Conservation (phyloP, 1,284 basidiomycete genomes). For the Tilletia indica region DNA sequence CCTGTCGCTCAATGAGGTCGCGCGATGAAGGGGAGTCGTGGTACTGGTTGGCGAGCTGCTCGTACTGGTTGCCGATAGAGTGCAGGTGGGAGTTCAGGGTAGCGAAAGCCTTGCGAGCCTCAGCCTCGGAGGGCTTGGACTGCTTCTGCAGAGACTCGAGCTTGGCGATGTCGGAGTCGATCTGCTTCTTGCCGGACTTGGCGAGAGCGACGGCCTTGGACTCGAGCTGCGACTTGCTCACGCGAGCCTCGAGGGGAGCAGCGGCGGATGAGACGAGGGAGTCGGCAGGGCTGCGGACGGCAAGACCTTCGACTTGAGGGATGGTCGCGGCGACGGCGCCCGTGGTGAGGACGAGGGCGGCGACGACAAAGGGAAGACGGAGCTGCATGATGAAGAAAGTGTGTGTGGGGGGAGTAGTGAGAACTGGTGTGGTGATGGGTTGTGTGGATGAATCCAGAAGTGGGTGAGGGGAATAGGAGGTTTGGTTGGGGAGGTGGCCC, state of each 20-base stretch:
- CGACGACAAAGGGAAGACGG: not conserved
- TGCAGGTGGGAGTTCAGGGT: conserved; percentile 15
- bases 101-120: conserved; percentile 58
- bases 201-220: conserved; percentile 1
- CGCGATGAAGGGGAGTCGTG: not conserved
- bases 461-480: not conserved
- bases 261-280: not conserved
- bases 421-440: not conserved
- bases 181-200: not conserved
- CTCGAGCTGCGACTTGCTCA: not conserved
- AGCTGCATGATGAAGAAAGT: not conserved
- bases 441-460: not conserved
- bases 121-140: not conserved
- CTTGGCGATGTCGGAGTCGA: not conserved
- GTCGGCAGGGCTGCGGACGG: not conserved
- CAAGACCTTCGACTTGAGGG: not conserved
- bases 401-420: not conserved
- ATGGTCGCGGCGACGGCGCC: not conserved
- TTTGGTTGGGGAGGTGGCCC: not conserved
- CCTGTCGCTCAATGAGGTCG: conserved; percentile 6
- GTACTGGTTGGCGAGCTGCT: conserved; percentile 3
- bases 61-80: conserved; percentile 5
- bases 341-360: conserved; percentile 6
- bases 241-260: conserved; percentile 6
- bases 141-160: not conserved